Conservation (phyloP, 768 basidiomycete genomes). For the Asterophora lycoperdoides region DNA sequence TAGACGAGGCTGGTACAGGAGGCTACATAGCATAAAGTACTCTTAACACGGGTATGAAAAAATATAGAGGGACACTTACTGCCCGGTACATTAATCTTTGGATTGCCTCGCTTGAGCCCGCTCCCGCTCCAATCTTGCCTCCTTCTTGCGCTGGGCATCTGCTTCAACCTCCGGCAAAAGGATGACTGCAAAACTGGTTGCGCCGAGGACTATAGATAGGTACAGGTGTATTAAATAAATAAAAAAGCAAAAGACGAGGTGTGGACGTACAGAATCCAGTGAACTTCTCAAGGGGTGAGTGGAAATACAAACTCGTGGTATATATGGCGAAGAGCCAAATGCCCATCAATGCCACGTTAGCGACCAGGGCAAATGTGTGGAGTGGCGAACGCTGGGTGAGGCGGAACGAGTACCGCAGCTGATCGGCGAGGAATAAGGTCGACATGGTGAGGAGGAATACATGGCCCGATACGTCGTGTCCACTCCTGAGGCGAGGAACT, state of each 20-base stretch:
- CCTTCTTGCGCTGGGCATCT: constrained; percentile 5
- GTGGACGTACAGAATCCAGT: constrained; percentile 71
- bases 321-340: constrained; percentile 72
- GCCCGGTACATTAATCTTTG: not conserved
- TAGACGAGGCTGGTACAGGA: too few relatives aligned
- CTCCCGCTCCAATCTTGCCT: not conserved
- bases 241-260: not conserved
- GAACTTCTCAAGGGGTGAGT: constrained; percentile 82
- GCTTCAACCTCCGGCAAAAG: constrained; percentile 11
- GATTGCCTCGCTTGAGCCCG: not conserved
- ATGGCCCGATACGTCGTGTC: constrained; percentile 94
- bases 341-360: constrained; percentile 44
- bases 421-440: constrained; percentile 72
- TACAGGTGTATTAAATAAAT: not conserved
- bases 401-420: constrained; percentile 56
- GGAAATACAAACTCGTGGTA: constrained; percentile 89
- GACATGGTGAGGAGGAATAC: constrained; percentile 84
- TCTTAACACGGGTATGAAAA: not conserved
- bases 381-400: constrained; percentile 33
- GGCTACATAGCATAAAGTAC: too few relatives aligned
- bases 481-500: constrained; percentile 62
- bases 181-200: constrained; percentile 16
- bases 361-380: constrained; percentile 46
- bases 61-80: not conserved
- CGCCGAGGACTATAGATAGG: constrained; percentile 16